phyloP scores from a whole-genome alignment of 805 yeast genomes.

The Metschnikowia noctiluminum region DNA sequence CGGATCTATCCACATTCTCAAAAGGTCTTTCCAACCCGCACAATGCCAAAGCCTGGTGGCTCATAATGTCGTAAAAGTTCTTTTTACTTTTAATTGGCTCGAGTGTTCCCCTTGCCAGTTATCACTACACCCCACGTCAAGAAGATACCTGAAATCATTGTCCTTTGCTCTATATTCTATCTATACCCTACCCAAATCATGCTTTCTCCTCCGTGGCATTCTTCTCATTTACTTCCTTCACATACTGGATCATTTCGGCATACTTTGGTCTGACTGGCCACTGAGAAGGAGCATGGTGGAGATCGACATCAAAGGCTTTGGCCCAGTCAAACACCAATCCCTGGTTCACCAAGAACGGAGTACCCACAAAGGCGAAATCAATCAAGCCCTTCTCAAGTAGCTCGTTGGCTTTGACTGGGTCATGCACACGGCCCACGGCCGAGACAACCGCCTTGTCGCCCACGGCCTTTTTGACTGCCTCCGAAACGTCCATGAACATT shows the following conservation, averaged over 20 bases:
- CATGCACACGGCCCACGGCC: slow-evolving; percentile 46
- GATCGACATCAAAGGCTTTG: slow-evolving; percentile 41
- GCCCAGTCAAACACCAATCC: slow-evolving; percentile 52
- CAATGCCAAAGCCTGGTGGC: too few relatives aligned
- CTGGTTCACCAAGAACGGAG: slow-evolving; percentile 46
- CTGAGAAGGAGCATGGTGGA: slow-evolving; percentile 19
- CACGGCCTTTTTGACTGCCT: slow-evolving; percentile 40
- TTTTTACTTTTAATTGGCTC: too few relatives aligned
- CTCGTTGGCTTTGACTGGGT: slow-evolving; percentile 10
- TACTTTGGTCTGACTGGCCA: slow-evolving; percentile 3
- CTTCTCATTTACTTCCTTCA: neutral
- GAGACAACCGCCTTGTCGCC: slow-evolving; percentile 44
- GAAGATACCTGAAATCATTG: too few relatives aligned
- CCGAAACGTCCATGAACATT: slow-evolving; percentile 25
- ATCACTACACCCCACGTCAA: too few relatives aligned
- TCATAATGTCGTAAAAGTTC: too few relatives aligned
- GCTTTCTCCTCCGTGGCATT: neutral
- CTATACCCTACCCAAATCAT: neutral
- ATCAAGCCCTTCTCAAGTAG: slow-evolving; percentile 41
- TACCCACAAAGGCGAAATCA: slow-evolving; percentile 49
- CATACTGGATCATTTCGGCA: neutral
- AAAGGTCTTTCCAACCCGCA: too few relatives aligned
- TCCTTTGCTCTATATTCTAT: too few relatives aligned
- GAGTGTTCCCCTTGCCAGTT: too few relatives aligned
- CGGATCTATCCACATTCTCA: too few relatives aligned